Base-by-base conservation (phyloP, 257 asterid species). In the Solanum etuberosum region DNA sequence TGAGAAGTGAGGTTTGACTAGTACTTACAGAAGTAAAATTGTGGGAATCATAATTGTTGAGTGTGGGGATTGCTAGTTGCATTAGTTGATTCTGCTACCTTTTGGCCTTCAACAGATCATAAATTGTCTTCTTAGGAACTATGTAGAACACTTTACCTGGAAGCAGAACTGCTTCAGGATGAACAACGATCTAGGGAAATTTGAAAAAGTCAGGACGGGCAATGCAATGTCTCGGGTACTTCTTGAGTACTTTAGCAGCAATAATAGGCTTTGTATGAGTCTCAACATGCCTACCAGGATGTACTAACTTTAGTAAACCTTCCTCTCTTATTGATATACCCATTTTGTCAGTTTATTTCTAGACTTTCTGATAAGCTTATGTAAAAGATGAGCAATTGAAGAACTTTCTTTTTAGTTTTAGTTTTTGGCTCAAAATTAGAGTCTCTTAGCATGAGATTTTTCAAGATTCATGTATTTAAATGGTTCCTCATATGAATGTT, bases 201-300 rank as follows among this genome's bases (percentile, higher is more conserved):
- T 91, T 90, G 81, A 94, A 94, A 46, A 94, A 92, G 73, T 96
- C 98, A 15, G 98, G 96, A 88, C 98, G 87, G 9, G 98, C 90
- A 31, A 96, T 71, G 77, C 96, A 93, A 86, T 93, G 93, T 29
- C 94, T 88, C 9, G 95, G 97, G 83, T 93, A 92, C 90, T 92
- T 91, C 23, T 63, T 87, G 92, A 92, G 90, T 88, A 95, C 88
- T 83, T 90, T 92, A 14, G 92, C 89, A 0, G 98, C 96, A 5
- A 91, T 85, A 87, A 93, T 67, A 14, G 98, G 97, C 83, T 91
- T 83, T 57, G 25, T 84, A 81, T 92, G 92, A 32, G 85, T 83
- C 87, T 93, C 96, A 8, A 91, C 89, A 48, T 76, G 92, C 72
- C 85, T 86, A 1, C 93, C 93, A 4, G 96, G 95, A 78, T 90